phyloP scores from a whole-genome alignment of 139 green algal genomes.

The Chlamydomonas applanata region DNA sequence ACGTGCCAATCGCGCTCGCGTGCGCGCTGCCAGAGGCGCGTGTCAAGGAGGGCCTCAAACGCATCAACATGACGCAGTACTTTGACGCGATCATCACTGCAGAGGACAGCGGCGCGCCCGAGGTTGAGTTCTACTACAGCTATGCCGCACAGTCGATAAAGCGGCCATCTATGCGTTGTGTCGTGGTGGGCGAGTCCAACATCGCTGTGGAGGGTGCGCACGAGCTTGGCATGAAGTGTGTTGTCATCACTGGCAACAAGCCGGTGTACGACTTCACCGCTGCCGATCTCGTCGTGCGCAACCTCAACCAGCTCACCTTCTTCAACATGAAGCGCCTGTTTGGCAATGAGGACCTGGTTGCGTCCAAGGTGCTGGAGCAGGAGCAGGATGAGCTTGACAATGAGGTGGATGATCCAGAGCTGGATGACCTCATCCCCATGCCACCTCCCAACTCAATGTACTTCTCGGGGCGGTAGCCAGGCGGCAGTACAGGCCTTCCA shows the following conservation, averaged over 20 bases:
- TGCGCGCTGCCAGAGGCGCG: conserved; percentile 53
- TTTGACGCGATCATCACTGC: conserved; percentile 81
- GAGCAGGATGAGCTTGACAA: too few relatives aligned
- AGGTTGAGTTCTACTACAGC: conserved; percentile 67
- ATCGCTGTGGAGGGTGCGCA: conserved; percentile 84
- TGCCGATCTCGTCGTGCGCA: conserved; percentile 87
- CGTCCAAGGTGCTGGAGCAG: not conserved
- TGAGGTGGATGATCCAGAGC: too few relatives aligned
- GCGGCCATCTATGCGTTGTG: conserved; percentile 84
- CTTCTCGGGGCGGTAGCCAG: too few relatives aligned
- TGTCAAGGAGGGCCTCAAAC: conserved; percentile 41
- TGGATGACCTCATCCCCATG: too few relatives aligned
- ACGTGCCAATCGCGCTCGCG: conserved; percentile 77
- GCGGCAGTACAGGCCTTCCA: too few relatives aligned
- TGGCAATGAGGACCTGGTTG: conserved; percentile 63
- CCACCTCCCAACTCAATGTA: too few relatives aligned
- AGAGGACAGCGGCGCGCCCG: conserved; percentile 63
- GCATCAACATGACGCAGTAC: conserved; percentile 43
- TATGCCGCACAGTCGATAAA: conserved; percentile 67
- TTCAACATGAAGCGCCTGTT: conserved; percentile 95
- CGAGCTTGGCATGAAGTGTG: conserved; percentile 89
- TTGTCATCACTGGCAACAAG: conserved; percentile 74
- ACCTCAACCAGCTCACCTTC: conserved; percentile 78
- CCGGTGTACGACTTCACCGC: conserved; percentile 85
- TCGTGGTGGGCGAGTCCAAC: conserved; percentile 87